These are phyloP conservation scores for Sonneratia caseolaris DNA, from an alignment of 345 rosid genomes.

Conservation along the genomic window DNA sequence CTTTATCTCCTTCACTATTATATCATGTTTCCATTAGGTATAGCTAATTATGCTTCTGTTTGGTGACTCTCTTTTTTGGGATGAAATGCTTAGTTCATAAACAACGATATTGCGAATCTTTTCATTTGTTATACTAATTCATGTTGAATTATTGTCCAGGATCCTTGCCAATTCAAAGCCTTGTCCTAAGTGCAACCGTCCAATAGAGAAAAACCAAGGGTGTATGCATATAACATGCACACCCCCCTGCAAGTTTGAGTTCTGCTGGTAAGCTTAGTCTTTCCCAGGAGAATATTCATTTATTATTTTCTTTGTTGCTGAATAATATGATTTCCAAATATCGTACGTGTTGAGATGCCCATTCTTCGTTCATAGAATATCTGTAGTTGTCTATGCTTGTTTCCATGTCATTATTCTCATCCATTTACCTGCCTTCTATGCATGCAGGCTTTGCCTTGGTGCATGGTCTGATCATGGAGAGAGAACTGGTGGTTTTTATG, in stretches of 20 bases:
- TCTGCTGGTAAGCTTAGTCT: slow-evolving; percentile 69
- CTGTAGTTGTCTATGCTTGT: not conserved
- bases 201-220: slow-evolving; percentile 98
- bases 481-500: slow-evolving; percentile 92
- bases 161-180: slow-evolving; percentile 99
- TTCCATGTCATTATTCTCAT: not conserved
- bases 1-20: not conserved
- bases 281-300: not conserved
- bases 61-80: not conserved
- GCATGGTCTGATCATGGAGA: slow-evolving; percentile 91
- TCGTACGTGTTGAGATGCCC: not conserved
- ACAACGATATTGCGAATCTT: not conserved
- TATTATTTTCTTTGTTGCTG: not conserved
- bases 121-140: not conserved
- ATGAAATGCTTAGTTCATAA: not conserved
- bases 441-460: slow-evolving; percentile 75
- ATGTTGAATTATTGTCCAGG: slow-evolving; percentile 29
- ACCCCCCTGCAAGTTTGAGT: slow-evolving; percentile 98
- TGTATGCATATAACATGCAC: slow-evolving; percentile 99
- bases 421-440: slow-evolving; percentile 4
- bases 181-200: slow-evolving; percentile 98
- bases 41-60: not conserved
- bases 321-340: not conserved
- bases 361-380: not conserved
- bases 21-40: not conserved